Evolutionary conservation across 768 basidiomycete genomes (phyloP), one percentile per base, ranked within the genome.

Genomic region (Termitomyces sp.): DNA sequence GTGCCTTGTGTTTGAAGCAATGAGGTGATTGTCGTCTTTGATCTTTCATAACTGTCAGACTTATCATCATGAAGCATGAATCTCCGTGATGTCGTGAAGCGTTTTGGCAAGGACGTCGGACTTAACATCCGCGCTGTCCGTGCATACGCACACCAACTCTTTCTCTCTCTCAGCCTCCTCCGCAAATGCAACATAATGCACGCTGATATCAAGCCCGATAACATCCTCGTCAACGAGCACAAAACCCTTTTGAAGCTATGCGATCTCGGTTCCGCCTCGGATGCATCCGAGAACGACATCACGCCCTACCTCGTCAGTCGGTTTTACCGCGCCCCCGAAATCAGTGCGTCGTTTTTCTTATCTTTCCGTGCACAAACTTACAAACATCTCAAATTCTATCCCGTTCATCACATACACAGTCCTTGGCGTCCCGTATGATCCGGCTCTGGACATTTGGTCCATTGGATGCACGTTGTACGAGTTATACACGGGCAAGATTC

Each of bases 191-290:
- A 90, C 62, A 85, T 98, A 58, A 97, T 98, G 84, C 97, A 99
- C 66, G 97, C 97, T 7, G 97, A 99, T 68, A 92, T 99, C 70
- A 98, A 98, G 72, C 97, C 97, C 20, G 97, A 98, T 70, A 98
- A 98, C 69, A 96, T 99, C 44, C 71, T 98, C 66, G 95, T 98
- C 32, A 97, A 94, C 62, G 95, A 98, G 64, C 86, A 86, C 65
- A 98, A 98, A 77, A 94, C 91, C 3, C 72, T 93, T 22, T 74
- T 98, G 57, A 99, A 99, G 73, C 74, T 99, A 3, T 98, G 95
- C 67, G 97, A 99, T 72, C 75, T 99, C 33, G 97, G 97, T n/a
- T 96, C 94, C 2, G 97, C 97, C 1, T 90, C 91, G 7, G 96
- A 98, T 70, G 89, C 88, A 1, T 87, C 87, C 8, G 96, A 98